Base-by-base conservation (phyloP, 2,329 filamentous ascomycete genomes). In the Capronia coronata region DNA sequence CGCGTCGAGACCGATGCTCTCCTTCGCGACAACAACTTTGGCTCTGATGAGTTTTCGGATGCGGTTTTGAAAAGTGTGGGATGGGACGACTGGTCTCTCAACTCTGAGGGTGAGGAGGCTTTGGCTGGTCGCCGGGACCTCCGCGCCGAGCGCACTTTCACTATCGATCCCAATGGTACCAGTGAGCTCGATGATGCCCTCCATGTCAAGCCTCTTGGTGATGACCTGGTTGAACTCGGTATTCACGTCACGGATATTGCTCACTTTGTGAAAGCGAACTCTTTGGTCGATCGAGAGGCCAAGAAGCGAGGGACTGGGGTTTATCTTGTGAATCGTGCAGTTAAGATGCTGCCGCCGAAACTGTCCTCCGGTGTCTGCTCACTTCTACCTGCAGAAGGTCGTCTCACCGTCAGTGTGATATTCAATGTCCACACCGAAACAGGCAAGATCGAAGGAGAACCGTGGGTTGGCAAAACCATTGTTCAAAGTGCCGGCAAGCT, bases 1-100 rank as follows among this genome's bases (percentile, higher is more conserved):
- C 95, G 90, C 73, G 91, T 98, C 50, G 93, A 98, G 72, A 98
- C 93, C 2, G 93, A 98, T 72, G 93, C 93, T 50, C 80, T 98
- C 49, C 80, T 98, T 44, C 85, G 93, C 54, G 93, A 98, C 74
- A 98, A 98, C 78, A 98, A 98, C 74, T 98, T 98, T 65, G 86
- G 87, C 11, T 90, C 90, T 0, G 93, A 98, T 63, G 93, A 97
- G 59, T 98, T 98, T 68, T 94, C 91, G 3, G 93, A 98, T 63
- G 91, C 93, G 48, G 93, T 98, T 42, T 73, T 94, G 57, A 89
- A 91, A 67, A 97, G 87, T 64, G 87, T 97, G 57, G 87, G 87
- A 32, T 84, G 89, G 59, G 87, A 94, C 57, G 87, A 95, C 61
- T 97, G 91, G 91, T 85, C 87, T 11, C 72, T 96, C 45, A 78